Percentiles rank a stretch among this genome's conserved stretches.
Conservation (phyloP, 2,329 filamentous ascomycete species). For the Pseudogymnoascus sp. region DNA sequence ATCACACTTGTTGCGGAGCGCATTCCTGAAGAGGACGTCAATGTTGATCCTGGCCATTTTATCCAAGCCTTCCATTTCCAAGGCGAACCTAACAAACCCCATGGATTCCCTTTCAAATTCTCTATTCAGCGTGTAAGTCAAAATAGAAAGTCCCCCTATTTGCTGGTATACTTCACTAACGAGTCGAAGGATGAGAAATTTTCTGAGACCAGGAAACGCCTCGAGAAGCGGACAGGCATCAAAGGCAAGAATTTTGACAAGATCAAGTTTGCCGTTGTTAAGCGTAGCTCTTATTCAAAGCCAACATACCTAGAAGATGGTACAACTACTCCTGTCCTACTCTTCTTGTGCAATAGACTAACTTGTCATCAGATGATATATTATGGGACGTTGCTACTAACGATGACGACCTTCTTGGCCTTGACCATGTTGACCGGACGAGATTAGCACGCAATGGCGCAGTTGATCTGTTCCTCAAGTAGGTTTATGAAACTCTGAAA, state of each 20-base stretch:
- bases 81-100: slow-evolving; percentile 73
- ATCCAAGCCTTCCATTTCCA: slow-evolving; percentile 91
- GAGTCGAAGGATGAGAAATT: slow-evolving; percentile 67
- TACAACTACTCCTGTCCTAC: slow-evolving; percentile 39
- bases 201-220: slow-evolving; percentile 85
- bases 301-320: slow-evolving; percentile 82
- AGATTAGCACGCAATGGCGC: slow-evolving; percentile 52
- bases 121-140: slow-evolving; percentile 66
- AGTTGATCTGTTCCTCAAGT: slow-evolving; percentile 55
- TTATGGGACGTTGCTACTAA: slow-evolving; percentile 46
- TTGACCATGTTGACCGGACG: slow-evolving; percentile 60
- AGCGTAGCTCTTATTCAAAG: slow-evolving; percentile 64
- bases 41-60: slow-evolving; percentile 49
- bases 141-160: background rate
- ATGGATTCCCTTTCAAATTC: slow-evolving; percentile 90
- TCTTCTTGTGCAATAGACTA: slow-evolving; percentile 9
- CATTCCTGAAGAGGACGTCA: slow-evolving; percentile 65
- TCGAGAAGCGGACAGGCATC: slow-evolving; percentile 86
- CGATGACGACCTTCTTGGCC: slow-evolving; percentile 56
- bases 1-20: slow-evolving; percentile 74
- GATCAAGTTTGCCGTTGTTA: slow-evolving; percentile 86
- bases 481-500: slow-evolving; percentile 17
- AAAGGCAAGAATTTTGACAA: slow-evolving; percentile 99
- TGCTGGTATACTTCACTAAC: background rate
- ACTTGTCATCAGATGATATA: slow-evolving; percentile 45